Evolutionary conservation across 148 eudicot genomes (phyloP).

Genomic region (Rhododendron williamsianum): DNA sequence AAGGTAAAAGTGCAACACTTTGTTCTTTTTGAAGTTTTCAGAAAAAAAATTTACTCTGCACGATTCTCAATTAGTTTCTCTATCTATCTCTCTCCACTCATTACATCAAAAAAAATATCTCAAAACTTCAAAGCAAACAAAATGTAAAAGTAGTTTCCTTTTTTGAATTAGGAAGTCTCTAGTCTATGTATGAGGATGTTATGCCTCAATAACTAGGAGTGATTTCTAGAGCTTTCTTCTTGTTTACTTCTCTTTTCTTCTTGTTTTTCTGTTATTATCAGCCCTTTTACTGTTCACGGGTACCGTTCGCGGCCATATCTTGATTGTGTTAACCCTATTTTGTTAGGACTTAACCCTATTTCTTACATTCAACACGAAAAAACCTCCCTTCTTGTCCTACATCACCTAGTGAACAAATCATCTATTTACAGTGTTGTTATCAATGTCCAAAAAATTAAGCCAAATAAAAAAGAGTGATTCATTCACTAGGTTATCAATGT

Average conservation of each 20-base stretch:
- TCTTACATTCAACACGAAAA: not conserved
- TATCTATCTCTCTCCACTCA: too few relatives aligned
- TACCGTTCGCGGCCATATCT: not conserved
- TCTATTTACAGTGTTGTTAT: not conserved
- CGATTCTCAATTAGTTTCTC: too few relatives aligned
- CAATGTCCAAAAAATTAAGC: not conserved
- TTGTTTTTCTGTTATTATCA: not conserved
- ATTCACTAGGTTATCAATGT: not conserved
- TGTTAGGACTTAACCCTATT: not conserved
- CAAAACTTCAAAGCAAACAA: too few relatives aligned
- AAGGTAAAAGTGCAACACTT: not conserved
- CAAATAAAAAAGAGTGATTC: not conserved
- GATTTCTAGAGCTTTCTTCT: not conserved
- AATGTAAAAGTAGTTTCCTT: not conserved
- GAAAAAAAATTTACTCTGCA: too few relatives aligned
- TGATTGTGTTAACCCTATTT: not conserved
- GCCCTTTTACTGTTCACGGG: not conserved
- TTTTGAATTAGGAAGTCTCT: not conserved
- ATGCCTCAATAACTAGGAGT: not conserved
- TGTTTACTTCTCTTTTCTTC: not conserved
- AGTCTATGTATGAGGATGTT: not conserved
- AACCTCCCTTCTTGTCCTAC: not conserved
- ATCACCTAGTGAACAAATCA: not conserved
- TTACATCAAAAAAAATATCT: too few relatives aligned
- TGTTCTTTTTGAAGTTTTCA: too few relatives aligned